Base-by-base conservation (phyloP, 495 filamentous ascomycete genomes). In the Hyaloscypha bicolor region DNA sequence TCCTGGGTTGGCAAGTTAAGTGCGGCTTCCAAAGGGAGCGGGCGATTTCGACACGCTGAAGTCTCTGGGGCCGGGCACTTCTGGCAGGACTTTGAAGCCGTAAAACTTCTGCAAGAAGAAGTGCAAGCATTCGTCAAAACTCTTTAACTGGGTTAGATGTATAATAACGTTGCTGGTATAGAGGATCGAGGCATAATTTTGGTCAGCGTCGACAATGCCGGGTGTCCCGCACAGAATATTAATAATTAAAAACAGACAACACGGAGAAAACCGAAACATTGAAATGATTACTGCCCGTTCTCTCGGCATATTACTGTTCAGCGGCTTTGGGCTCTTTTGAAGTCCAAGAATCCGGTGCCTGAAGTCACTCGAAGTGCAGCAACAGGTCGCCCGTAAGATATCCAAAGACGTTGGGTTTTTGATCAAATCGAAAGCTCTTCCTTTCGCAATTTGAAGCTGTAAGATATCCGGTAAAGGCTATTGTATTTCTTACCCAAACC, bases 1-100 rank as follows among this genome's bases (percentile, higher is more conserved):
- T 76, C 80, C 35, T 98, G 95, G 95, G 86, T 83, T 29, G 79
- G 82, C 57, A 85, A 82, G 64, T 78, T 96, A 66, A 66, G 74
- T 6, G 57, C 45, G 9, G 60, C 42, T 14, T 31, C 45, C 6
- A 69, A 58, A 0, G 52, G 55, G 4, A 35, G n/a, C 19, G 31
- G 25, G 19, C 35, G 55, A 9, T 74, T 74, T 37, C 51, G 39
- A 32, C 37, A 66, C 42, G 51, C 39, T 12, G 72, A 74, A 57
- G 70, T 72, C n/a, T 29, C 57, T 22, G 65, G 68, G 9, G 72
- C 70, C 1, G 72, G 72, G 3, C 72, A 74, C 59, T 74, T 74
- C 30, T 74, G 72, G 72, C 66, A 68, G 53, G 70, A 66, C 39
- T 30, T 52, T 37, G 53, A 63, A 25, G 64, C 64, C 21, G 32